phyloP scores from a whole-genome alignment of 2,329 filamentous ascomycete species.

The Bertia moriformis region DNA sequence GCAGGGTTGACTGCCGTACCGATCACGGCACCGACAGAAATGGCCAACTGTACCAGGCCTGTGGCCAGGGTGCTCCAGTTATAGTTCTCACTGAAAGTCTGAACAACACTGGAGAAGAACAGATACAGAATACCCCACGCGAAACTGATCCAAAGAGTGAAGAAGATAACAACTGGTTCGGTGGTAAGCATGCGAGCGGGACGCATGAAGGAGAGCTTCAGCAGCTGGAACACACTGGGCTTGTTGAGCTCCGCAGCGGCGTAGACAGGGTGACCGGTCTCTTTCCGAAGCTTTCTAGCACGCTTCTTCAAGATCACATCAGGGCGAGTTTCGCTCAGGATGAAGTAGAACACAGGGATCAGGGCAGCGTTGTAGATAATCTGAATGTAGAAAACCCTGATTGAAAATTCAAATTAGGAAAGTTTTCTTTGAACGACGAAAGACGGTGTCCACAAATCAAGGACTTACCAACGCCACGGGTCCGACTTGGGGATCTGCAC shows the following conservation, averaged over 20 bases:
- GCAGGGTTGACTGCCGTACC: conserved; percentile 6
- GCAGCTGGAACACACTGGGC: background rate
- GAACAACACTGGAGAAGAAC: conserved; percentile 9
- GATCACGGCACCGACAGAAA: conserved; percentile 3
- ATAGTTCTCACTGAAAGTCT: conserved; percentile 7
- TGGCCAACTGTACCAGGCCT: conserved; percentile 2
- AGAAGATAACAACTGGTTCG: conserved; percentile 14
- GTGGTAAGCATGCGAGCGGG: conserved; percentile 13
- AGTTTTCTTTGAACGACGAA: too few species aligned
- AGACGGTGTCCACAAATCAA: background rate
- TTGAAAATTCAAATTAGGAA: conserved; percentile 7
- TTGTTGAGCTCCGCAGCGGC: conserved; percentile 13
- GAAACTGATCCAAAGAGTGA: conserved; percentile 14
- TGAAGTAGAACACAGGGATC: conserved; percentile 19
- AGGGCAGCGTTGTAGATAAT: conserved; percentile 25
- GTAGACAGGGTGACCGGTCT: conserved; percentile 11
- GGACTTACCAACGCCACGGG: conserved; percentile 14
- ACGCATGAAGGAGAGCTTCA: conserved; percentile 3
- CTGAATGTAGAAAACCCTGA: conserved; percentile 16
- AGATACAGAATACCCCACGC: conserved; percentile 17
- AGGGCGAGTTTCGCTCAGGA: conserved; percentile 9
- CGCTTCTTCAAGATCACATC: conserved; percentile 6
- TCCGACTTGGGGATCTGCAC: conserved; percentile 7
- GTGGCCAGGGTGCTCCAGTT: conserved; percentile 6
- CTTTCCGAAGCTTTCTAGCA: conserved; percentile 4